Base-by-base conservation (phyloP, 2,329 filamentous ascomycete genomes). In the Thelonectria olida region DNA sequence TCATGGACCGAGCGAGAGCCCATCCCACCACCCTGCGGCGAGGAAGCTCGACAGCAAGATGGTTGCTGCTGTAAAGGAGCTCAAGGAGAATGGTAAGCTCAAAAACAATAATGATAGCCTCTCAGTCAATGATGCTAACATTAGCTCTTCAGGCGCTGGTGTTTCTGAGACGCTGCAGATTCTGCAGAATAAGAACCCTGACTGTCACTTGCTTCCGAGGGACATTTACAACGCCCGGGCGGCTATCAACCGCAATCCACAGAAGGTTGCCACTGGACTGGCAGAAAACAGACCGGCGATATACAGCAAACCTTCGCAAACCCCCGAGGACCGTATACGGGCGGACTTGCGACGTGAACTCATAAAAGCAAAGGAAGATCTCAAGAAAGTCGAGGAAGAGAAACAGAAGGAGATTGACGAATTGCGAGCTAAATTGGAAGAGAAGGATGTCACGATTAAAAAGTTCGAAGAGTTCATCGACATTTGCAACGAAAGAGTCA, bases 381-480 rank as follows among this genome's bases (percentile, higher is more conserved):
- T 86, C 48, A 79, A 84, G 51, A 84, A 85, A 69, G 72, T 86
- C 53, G 82, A 83, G 64, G 83, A 85, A 39, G 85, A 88, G 4
- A 85, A 79, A 54, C 78, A 84, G 59, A 86, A 87, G 58, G 83
- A 88, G 69, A 82, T 90, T 41, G 85, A 85, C 15, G 81, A 82
- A 1, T 75, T 90, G 58, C 86, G 87, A 68, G 79, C 82, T 56
- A 82, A 87, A 69, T 74, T 94, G 15, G 84, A 82, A 39, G 86
- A 90, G 61, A 89, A 89, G 74, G 85, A 89, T 62, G 82, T 83
- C 69, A 82, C 85, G 61, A 90, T 90, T 56, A 75, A 82, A 62
- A 87, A 85, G 71, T 90, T 89, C 67, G 87, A 90, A 75, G 88
- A 88, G 83, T 90, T 90, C 54, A 89, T 90, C 69, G 88, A 90